phyloP scores from a whole-genome alignment of 2,329 filamentous ascomycete species.

The Cephalotrichum gorgonifer region DNA sequence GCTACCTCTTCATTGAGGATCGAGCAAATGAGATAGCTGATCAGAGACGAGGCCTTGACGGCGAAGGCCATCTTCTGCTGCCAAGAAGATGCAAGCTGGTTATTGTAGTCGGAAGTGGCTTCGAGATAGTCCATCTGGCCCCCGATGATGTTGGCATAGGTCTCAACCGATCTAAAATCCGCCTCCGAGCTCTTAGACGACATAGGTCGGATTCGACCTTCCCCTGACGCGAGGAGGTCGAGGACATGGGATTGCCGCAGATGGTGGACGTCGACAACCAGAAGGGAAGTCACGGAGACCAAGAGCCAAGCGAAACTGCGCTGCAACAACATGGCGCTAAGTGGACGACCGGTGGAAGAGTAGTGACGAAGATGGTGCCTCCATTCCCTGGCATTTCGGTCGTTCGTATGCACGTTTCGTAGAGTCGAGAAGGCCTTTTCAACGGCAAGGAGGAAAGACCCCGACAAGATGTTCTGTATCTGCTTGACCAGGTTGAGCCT shows the following conservation, averaged over 20 bases:
- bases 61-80: slow-evolving; percentile 81
- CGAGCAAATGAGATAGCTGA: slow-evolving; percentile 77
- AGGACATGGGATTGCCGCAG: slow-evolving; percentile 57
- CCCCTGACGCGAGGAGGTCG: slow-evolving; percentile 58
- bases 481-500: slow-evolving; percentile 63
- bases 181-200: slow-evolving; percentile 29
- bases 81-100: slow-evolving; percentile 68
- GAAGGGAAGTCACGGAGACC: slow-evolving; percentile 64
- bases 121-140: slow-evolving; percentile 83
- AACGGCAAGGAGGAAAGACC: slow-evolving; percentile 73
- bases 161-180: slow-evolving; percentile 46
- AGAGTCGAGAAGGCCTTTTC: slow-evolving; percentile 88
- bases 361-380: slow-evolving; percentile 79
- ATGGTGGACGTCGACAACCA: slow-evolving; percentile 52
- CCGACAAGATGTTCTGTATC: slow-evolving; percentile 65
- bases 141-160: slow-evolving; percentile 60
- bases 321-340: slow-evolving; percentile 87
- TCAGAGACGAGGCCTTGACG: slow-evolving; percentile 73
- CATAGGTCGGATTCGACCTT: slow-evolving; percentile 29
- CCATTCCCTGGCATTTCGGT: slow-evolving; percentile 69
- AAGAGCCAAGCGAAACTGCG: slow-evolving; percentile 80
- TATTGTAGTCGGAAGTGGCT: slow-evolving; percentile 77
- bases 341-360: slow-evolving; percentile 63
- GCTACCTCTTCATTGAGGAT: slow-evolving; percentile 72
- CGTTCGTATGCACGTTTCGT: slow-evolving; percentile 62